These are phyloP conservation scores for Salix suchowensis DNA, from an alignment of 345 rosid genomes.

Conservation along the genomic window DNA sequence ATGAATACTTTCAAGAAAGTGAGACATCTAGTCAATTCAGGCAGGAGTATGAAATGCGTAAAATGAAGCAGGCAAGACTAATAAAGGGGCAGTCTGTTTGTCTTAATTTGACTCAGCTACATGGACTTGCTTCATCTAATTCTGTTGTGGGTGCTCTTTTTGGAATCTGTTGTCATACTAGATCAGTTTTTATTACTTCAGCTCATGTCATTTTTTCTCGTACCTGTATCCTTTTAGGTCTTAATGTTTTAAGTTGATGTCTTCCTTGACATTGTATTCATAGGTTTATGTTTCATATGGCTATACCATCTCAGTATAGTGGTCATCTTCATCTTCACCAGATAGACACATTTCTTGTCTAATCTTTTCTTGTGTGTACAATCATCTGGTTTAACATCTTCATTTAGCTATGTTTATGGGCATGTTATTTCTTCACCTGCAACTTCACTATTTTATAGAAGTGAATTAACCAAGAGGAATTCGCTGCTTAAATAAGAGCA, in stretches of 20 bases:
- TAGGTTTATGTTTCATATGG: neutral
- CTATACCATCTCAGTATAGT: neutral
- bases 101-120: neutral
- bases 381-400: neutral
- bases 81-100: slow-evolving; percentile 1
- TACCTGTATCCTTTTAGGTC: neutral
- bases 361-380: neutral
- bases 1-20: slow-evolving; percentile 80
- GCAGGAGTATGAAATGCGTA: slow-evolving; percentile 97
- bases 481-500: neutral
- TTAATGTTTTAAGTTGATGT: neutral
- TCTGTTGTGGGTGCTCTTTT: neutral
- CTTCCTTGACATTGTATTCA: neutral
- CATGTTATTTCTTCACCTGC: neutral
- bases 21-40: slow-evolving; percentile 71
- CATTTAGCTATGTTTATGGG: neutral
- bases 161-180: neutral
- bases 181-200: neutral
- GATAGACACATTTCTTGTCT: neutral
- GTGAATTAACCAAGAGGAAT: neutral
- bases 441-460: neutral
- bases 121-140: neutral
- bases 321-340: neutral
- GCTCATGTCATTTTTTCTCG: neutral
- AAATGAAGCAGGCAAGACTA: slow-evolving; percentile 66